Conservation (phyloP, 441 rosid species). For the Pelargonium myrrhifolium region DNA sequence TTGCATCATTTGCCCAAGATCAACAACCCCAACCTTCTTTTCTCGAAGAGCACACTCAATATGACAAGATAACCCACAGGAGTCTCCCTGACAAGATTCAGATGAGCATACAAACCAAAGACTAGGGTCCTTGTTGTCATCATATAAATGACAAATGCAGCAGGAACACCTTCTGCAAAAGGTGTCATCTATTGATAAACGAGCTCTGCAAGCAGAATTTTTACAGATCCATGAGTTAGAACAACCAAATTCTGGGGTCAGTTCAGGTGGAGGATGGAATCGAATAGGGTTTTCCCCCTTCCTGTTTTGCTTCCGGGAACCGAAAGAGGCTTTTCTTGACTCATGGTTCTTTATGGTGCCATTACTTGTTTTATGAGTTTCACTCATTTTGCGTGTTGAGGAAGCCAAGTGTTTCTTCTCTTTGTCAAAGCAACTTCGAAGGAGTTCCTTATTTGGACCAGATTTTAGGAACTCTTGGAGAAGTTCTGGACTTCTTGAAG, state of each 20-base stretch:
- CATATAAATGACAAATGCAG: conserved; percentile 83
- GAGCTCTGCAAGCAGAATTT: conserved; percentile 92
- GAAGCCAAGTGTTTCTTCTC: conserved; percentile 49
- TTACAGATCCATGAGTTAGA: conserved; percentile 81
- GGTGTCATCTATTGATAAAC: conserved; percentile 56
- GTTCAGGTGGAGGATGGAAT: conserved; percentile 34
- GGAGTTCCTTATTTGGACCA: conserved; percentile 46
- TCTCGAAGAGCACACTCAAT: conserved; percentile 83
- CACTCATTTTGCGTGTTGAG: conserved; percentile 57
- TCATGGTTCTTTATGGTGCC: conserved; percentile 67
- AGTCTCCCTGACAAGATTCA: conserved; percentile 56
- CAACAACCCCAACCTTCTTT: conserved; percentile 75
- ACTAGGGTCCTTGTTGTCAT: conserved; percentile 97
- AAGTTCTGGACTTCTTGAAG: conserved; percentile 52
- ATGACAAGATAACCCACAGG: conserved; percentile 89
- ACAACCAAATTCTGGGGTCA: conserved; percentile 42
- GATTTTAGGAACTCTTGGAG: conserved; percentile 57
- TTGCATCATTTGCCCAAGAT: conserved; percentile 80
- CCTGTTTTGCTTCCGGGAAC: conserved; percentile 54
- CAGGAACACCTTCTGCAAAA: conserved; percentile 98
- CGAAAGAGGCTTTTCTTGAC: conserved; percentile 34
- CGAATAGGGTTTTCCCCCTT: conserved; percentile 64
- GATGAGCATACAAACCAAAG: conserved; percentile 92
- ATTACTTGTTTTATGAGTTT: conserved; percentile 34
- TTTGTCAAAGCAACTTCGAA: conserved; percentile 37